phyloP scores from a whole-genome alignment of 768 basidiomycete species.

The Leccinum incarnatum region DNA sequence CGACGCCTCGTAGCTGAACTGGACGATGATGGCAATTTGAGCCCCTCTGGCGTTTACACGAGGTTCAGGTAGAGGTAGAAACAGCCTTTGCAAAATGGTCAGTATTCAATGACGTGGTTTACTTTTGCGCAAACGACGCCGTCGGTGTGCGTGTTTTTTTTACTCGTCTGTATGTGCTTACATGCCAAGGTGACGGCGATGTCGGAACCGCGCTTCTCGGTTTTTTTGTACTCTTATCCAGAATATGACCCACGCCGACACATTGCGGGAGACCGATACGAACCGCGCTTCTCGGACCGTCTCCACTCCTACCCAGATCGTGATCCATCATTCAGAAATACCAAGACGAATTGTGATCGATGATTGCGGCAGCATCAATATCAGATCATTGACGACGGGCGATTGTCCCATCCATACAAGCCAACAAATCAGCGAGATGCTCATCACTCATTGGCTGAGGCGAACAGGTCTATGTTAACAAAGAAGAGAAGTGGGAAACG shows the following conservation, averaged over 20 bases:
- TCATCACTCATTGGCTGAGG: conserved; percentile 85
- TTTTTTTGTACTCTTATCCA: neutral
- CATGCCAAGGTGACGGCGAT: conserved; percentile 11
- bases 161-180: conserved; percentile 85
- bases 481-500: conserved; percentile 85
- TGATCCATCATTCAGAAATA: conserved; percentile 50
- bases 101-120: conserved; percentile 16
- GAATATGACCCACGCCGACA: neutral
- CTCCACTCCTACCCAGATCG: conserved; percentile 75
- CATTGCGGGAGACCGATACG: conserved; percentile 33
- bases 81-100: conserved; percentile 88
- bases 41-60: conserved; percentile 79
- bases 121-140: neutral
- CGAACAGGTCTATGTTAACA: conserved; percentile 76
- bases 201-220: neutral
- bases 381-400: conserved; percentile 85
- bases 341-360: conserved; percentile 63
- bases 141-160: conserved; percentile 50
- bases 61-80: conserved; percentile 94
- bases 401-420: conserved; percentile 88
- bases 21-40: conserved; percentile 60
- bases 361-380: conserved; percentile 69
- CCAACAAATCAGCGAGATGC: conserved; percentile 9
- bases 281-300: conserved; percentile 89
- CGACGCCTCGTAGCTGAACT: conserved; percentile 80